phyloP scores from a whole-genome alignment of 2,329 filamentous ascomycete species.

The Biscogniauxia mediterranea region DNA sequence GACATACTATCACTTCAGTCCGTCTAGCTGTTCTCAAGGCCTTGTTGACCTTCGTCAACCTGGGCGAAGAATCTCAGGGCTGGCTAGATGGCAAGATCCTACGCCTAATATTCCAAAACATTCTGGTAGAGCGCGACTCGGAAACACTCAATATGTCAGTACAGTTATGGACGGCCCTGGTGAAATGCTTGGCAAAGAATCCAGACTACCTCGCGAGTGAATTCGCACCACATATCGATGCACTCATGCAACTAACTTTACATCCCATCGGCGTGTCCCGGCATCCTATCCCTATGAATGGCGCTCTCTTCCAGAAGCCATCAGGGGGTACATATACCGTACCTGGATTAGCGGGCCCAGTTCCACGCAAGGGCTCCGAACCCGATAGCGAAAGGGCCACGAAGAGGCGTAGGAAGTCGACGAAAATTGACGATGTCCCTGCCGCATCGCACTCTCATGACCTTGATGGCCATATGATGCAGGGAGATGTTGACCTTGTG shows the following conservation, averaged over 20 bases:
- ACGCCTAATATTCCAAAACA: constrained; percentile 89
- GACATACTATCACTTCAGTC: constrained; percentile 95
- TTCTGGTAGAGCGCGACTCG: constrained; percentile 87
- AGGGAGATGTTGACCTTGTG: constrained; percentile 92
- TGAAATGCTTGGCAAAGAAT: constrained; percentile 65
- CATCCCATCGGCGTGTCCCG: constrained; percentile 91
- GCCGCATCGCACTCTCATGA: constrained; percentile 76
- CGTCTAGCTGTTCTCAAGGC: constrained; percentile 90
- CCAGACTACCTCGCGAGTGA: constrained; percentile 67
- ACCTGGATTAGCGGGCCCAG: constrained; percentile 43
- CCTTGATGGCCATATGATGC: constrained; percentile 96
- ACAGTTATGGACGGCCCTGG: constrained; percentile 80
- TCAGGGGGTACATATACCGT: constrained; percentile 80
- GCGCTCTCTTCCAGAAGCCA: constrained; percentile 84
- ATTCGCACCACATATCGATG: constrained; percentile 71
- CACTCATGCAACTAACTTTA: constrained; percentile 80
- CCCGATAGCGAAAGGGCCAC: constrained; percentile 61
- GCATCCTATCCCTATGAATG: constrained; percentile 90
- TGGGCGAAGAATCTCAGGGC: constrained; percentile 78
- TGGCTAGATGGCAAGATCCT: constrained; percentile 92
- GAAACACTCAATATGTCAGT: constrained; percentile 79
- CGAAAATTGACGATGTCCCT: constrained; percentile 72
- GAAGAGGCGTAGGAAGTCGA: constrained; percentile 78
- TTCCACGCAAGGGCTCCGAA: constrained; percentile 49
- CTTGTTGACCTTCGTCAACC: constrained; percentile 85